Percentiles rank a stretch among this genome's conserved stretches.
These are phyloP conservation scores for Venturia asperata DNA, from an alignment of 2,329 filamentous ascomycete species.

Conservation along the genomic window DNA sequence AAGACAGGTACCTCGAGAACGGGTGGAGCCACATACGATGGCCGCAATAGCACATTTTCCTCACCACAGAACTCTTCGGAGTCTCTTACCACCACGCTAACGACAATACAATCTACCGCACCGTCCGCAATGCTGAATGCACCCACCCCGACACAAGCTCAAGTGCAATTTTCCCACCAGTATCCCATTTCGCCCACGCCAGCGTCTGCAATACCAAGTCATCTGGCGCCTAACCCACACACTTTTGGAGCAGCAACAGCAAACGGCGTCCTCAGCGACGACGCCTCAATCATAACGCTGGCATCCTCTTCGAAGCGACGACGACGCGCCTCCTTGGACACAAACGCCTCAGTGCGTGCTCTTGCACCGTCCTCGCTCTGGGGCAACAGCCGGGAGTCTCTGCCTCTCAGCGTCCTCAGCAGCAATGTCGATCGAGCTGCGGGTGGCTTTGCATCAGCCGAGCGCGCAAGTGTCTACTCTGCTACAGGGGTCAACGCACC, in stretches of 20 bases:
- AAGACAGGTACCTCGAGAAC: slow-evolving; percentile 74
- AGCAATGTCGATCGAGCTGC: slow-evolving; percentile 54
- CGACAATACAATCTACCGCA: slow-evolving; percentile 72
- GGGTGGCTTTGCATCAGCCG: slow-evolving; percentile 49
- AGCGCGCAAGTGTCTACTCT: slow-evolving; percentile 77
- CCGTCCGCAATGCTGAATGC: slow-evolving; percentile 44
- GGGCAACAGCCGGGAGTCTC: slow-evolving; percentile 71
- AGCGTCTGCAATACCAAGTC: slow-evolving; percentile 64
- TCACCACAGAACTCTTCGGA: slow-evolving; percentile 74
- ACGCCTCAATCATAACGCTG: slow-evolving; percentile 77
- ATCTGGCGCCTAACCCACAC: slow-evolving; percentile 52
- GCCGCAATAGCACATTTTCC: slow-evolving; percentile 70
- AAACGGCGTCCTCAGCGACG: slow-evolving; percentile 74
- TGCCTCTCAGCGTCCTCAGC: slow-evolving; percentile 72
- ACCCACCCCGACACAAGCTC: slow-evolving; percentile 27
- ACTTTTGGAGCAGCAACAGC: slow-evolving; percentile 74
- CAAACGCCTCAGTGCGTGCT: slow-evolving; percentile 76
- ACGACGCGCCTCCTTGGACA: slow-evolving; percentile 73
- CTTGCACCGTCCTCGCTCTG: slow-evolving; percentile 76
- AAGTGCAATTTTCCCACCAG: slow-evolving; percentile 51
- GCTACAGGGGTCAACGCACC: slow-evolving; percentile 56
- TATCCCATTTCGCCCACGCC: slow-evolving; percentile 50
- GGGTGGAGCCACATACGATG: slow-evolving; percentile 53
- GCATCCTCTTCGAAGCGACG: slow-evolving; percentile 75
- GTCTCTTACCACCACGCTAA: slow-evolving; percentile 75